These are phyloP conservation scores for Neurospora sublineolata DNA, from an alignment of 495 filamentous ascomycete genomes.

Conservation along the genomic window DNA sequence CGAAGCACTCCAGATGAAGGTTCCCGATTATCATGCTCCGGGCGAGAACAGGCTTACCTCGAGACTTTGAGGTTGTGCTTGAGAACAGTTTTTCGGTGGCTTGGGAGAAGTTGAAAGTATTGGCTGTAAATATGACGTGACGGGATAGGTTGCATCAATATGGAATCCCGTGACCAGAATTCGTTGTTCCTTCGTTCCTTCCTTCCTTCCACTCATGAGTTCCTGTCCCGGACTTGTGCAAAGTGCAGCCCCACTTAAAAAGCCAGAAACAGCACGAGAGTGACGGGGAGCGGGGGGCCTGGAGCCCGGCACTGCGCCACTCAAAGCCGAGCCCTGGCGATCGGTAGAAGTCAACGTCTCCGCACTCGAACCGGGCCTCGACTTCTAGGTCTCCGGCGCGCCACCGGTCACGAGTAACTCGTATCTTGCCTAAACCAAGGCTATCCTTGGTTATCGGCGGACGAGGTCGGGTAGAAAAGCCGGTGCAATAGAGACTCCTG, in stretches of 20 bases:
- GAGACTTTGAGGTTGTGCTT: slow-evolving; percentile 11
- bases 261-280: not conserved
- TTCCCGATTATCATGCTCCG: slow-evolving; percentile 49
- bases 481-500: not conserved
- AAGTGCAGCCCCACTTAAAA: not conserved
- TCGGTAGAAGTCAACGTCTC: not conserved
- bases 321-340: not conserved
- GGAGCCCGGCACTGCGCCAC: not conserved
- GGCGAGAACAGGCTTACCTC: slow-evolving; percentile 32
- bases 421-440: no score
- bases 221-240: not conserved
- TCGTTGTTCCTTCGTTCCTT: not conserved
- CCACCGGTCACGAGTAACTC: not conserved
- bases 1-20: slow-evolving; percentile 63
- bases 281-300: not conserved
- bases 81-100: not conserved
- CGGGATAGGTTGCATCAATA: not conserved
- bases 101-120: not conserved
- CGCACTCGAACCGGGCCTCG: not conserved
- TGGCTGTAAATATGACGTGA: not conserved
- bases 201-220: not conserved
- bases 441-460: no score
- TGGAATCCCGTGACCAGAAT: not conserved
- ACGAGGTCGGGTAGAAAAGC: not conserved
- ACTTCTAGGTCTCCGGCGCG: not conserved